Conservation (phyloP, 192 early-diverging fungal species). For the Coemansia sp. region DNA sequence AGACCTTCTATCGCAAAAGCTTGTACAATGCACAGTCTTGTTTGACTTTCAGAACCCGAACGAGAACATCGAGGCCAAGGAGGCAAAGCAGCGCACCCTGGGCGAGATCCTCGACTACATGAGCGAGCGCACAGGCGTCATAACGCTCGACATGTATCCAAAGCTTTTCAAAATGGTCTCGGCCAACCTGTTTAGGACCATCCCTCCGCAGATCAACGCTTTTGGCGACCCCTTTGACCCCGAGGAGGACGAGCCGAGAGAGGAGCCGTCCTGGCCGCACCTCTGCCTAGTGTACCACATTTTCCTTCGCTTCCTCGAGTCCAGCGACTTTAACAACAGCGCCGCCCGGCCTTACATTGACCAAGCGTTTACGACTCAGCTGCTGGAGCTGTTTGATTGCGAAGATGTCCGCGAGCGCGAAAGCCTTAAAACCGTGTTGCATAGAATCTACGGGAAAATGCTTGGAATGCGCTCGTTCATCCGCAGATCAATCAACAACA, state of each 20-base stretch:
- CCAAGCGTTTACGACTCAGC: constrained; percentile 79
- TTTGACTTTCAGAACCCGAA: constrained; percentile 96
- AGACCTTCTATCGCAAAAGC: constrained; percentile 86
- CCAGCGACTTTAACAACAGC: constrained; percentile 95
- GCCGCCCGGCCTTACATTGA: constrained; percentile 96
- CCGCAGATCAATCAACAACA: constrained; percentile 94
- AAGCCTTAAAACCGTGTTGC: constrained; percentile 96
- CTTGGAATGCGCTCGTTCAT: constrained; percentile 96
- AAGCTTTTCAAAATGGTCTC: constrained; percentile 95
- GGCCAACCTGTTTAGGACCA: constrained; percentile 92
- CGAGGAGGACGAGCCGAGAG: constrained; percentile 97
- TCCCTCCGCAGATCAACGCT: constrained; percentile 93
- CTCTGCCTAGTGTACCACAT: constrained; percentile 98
- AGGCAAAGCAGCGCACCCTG: constrained; percentile 90
- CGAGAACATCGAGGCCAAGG: constrained; percentile 88
- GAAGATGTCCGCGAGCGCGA: constrained; percentile 99
- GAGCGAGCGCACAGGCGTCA: constrained; percentile 78
- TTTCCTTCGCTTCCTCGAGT: constrained; percentile 97
- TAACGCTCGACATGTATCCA: constrained; percentile 87
- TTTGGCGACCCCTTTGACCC: constrained; percentile 97
- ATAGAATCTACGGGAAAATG: constrained; percentile 98
- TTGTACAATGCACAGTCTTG: constrained; percentile 85
- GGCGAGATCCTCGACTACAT: constrained; percentile 94
- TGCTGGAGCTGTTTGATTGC: constrained; percentile 97
- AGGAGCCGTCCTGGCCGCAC: constrained; percentile 98